Evolutionary conservation across 2,329 filamentous ascomycete genomes (phyloP).

Genomic region (Magnaporthales sp.): DNA sequence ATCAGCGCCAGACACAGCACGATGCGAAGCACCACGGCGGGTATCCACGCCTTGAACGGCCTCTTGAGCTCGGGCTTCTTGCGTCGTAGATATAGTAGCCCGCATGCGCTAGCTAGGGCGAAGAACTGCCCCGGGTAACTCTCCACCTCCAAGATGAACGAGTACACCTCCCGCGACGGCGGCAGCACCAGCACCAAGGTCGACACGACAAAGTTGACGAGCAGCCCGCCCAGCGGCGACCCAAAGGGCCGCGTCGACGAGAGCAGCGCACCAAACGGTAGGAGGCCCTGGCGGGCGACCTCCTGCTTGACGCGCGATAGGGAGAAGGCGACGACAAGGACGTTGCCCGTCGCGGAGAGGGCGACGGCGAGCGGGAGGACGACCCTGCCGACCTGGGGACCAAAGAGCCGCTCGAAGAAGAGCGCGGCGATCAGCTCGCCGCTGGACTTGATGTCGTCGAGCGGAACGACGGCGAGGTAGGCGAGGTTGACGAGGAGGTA

Average conservation of each 20-base stretch:
- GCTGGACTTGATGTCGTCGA: slow-evolving; percentile 57
- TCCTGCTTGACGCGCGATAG: slow-evolving; percentile 63
- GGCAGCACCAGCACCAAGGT: slow-evolving; percentile 57
- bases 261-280: slow-evolving; percentile 52
- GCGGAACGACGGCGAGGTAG: slow-evolving; percentile 19
- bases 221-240: slow-evolving; percentile 57
- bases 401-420: slow-evolving; percentile 59
- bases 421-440: slow-evolving; percentile 60
- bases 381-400: slow-evolving; percentile 43
- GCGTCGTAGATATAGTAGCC: slow-evolving; percentile 51
- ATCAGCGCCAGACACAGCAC: slow-evolving; percentile 45
- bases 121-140: slow-evolving; percentile 58
- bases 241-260: slow-evolving; percentile 59
- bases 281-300: slow-evolving; percentile 61
- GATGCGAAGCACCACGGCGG: slow-evolving; percentile 48
- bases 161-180: slow-evolving; percentile 58
- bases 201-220: slow-evolving; percentile 62
- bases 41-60: slow-evolving; percentile 57
- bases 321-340: slow-evolving; percentile 64
- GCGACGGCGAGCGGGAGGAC: slow-evolving; percentile 58
- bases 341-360: slow-evolving; percentile 59
- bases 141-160: slow-evolving; percentile 65
- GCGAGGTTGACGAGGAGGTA: slow-evolving; percentile 56
- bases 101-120: slow-evolving; percentile 45
- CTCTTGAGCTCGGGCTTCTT: slow-evolving; percentile 50